Conservation (phyloP, 208 protist genomes). For the Eutreptiella sp. region DNA sequence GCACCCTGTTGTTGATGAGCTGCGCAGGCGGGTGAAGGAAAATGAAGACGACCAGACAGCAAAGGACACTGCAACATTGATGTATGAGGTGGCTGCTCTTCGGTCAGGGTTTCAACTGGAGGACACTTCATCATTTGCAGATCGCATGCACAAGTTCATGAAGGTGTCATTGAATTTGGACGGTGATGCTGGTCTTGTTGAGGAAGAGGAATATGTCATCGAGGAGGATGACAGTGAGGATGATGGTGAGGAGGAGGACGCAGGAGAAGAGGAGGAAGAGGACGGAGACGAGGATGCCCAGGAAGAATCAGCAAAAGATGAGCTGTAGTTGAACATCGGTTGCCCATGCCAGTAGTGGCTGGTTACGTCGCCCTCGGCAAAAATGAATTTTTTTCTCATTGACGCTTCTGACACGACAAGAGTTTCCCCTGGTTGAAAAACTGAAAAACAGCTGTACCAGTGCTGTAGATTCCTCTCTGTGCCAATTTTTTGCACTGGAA, state of each 20-base stretch:
- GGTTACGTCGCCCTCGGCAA: too few species aligned
- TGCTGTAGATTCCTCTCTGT: too few species aligned
- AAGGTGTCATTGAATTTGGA: slow-evolving; percentile 66
- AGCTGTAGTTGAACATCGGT: too few species aligned
- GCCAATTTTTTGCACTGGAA: too few species aligned
- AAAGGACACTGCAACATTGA: slow-evolving; percentile 79
- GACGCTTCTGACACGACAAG: too few species aligned
- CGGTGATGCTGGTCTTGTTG: slow-evolving; percentile 54
- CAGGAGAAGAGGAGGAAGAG: slow-evolving; percentile 56
- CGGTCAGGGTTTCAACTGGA: slow-evolving; percentile 81
- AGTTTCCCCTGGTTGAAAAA: too few species aligned
- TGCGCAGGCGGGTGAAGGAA: slow-evolving; percentile 71
- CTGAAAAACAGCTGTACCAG: too few species aligned
- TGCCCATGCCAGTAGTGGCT: too few species aligned
- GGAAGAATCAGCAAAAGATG: too few species aligned
- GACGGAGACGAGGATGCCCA: slow-evolving; percentile 43
- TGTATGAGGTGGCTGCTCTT: slow-evolving; percentile 91
- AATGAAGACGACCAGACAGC: slow-evolving; percentile 69
- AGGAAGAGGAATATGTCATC: slow-evolving; percentile 62
- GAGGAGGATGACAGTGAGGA: slow-evolving; percentile 41
- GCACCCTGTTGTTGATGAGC: slow-evolving; percentile 88
- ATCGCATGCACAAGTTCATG: slow-evolving; percentile 77
- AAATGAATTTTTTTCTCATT: too few species aligned
- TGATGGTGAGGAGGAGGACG: slow-evolving; percentile 12
- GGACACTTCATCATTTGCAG: slow-evolving; percentile 60